These are phyloP conservation scores for Apiospora sp. DNA, from an alignment of 2,329 filamentous ascomycete species.

Conservation along the genomic window DNA sequence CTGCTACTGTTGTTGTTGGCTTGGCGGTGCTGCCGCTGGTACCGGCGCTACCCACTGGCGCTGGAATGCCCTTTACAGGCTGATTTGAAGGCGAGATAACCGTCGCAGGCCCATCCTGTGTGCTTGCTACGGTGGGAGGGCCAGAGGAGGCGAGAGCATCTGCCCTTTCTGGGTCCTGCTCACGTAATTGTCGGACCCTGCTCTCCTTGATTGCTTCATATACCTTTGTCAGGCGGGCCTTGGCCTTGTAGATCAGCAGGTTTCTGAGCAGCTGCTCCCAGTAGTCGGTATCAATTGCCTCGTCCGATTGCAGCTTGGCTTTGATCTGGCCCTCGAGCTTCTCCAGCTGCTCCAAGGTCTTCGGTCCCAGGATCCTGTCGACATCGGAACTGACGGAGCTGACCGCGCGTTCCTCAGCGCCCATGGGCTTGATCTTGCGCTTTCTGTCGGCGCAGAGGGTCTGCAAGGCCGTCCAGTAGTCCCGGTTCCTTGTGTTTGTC, in stretches of 20 bases:
- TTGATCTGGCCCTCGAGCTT: slow-evolving; percentile 87
- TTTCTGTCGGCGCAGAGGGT: slow-evolving; percentile 81
- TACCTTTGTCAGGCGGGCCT: slow-evolving; percentile 81
- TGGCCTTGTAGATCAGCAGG: slow-evolving; percentile 89
- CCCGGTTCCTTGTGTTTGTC: slow-evolving; percentile 76
- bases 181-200: slow-evolving; percentile 70
- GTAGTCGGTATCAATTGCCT: slow-evolving; percentile 95
- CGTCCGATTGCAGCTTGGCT: slow-evolving; percentile 84
- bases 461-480: slow-evolving; percentile 93
- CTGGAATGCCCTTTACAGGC: slow-evolving; percentile 31
- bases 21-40: slow-evolving; percentile 1
- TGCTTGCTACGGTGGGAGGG: slow-evolving; percentile 47
- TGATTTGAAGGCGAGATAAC: slow-evolving; percentile 39
- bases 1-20: neutral
- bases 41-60: slow-evolving; percentile 38
- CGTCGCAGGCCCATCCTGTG: slow-evolving; percentile 33
- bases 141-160: slow-evolving; percentile 45
- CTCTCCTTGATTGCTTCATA: slow-evolving; percentile 78
- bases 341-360: slow-evolving; percentile 86
- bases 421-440: slow-evolving; percentile 68
- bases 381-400: slow-evolving; percentile 87
- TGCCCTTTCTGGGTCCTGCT: slow-evolving; percentile 74
- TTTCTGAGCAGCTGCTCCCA: slow-evolving; percentile 93
- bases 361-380: slow-evolving; percentile 84
- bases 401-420: slow-evolving; percentile 75